phyloP scores from a whole-genome alignment of 345 rosid genomes.

The Aquilaria yunnanensis region DNA sequence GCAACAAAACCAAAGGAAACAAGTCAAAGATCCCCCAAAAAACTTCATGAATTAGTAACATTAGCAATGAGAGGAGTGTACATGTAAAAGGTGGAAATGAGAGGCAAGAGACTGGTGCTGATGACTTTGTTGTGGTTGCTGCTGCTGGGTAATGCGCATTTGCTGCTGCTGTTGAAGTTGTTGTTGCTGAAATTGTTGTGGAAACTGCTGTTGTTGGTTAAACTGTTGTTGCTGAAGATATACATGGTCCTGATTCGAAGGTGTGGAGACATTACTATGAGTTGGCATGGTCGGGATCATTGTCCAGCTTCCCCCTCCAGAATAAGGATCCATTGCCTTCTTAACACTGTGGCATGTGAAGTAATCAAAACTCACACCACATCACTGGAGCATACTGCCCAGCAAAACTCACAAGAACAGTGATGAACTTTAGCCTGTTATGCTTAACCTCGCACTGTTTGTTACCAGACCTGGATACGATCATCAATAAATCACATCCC shows the following conservation, averaged over 20 bases:
- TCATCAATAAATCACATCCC: too few species aligned
- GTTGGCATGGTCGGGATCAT: slow-evolving; percentile 42
- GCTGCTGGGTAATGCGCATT: slow-evolving; percentile 21
- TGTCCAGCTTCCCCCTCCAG: slow-evolving; percentile 43
- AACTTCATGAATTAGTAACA: not conserved
- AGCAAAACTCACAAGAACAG: too few species aligned
- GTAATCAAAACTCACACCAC: too few species aligned
- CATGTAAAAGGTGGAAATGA: slow-evolving; percentile 72
- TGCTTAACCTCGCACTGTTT: too few species aligned
- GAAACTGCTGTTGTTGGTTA: slow-evolving; percentile 32
- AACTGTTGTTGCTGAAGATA: slow-evolving; percentile 32
- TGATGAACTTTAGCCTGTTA: too few species aligned
- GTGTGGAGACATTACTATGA: slow-evolving; percentile 41
- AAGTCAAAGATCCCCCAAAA: not conserved
- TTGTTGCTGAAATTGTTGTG: slow-evolving; percentile 23
- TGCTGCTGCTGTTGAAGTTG: slow-evolving; percentile 21
- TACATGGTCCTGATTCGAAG: slow-evolving; percentile 51
- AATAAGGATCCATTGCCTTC: slow-evolving; percentile 35
- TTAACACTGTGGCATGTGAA: too few species aligned
- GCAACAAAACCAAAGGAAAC: slow-evolving; percentile 7
- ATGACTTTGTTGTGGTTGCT: slow-evolving; percentile 33
- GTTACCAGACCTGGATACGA: too few species aligned
- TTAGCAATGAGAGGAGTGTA: slow-evolving; percentile 12
- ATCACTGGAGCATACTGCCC: too few species aligned
- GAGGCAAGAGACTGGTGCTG: slow-evolving; percentile 91